Evolutionary conservation across 2,329 filamentous ascomycete genomes (phyloP).

Genomic region (Davidsoniella australis): DNA sequence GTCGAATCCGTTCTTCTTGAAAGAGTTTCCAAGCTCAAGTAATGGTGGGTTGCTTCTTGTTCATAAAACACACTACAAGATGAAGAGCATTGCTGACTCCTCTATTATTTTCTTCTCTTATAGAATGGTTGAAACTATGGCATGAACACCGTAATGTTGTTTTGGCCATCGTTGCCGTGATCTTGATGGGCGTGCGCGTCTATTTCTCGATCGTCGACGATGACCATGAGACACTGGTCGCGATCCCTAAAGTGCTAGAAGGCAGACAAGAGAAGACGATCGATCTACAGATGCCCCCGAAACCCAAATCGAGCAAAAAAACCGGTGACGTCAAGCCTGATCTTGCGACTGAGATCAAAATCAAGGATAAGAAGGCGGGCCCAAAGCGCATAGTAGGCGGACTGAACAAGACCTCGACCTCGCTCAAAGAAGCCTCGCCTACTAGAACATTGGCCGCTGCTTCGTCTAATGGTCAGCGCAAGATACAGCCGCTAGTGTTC

Average conservation of each 20-base stretch:
- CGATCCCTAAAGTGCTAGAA: constrained; percentile 22
- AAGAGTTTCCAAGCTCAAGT: not conserved
- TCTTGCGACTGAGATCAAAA: not conserved
- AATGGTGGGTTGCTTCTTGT: not conserved
- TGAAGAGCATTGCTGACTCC: too few species aligned
- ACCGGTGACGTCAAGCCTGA: not conserved
- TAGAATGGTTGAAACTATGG: constrained; percentile 28
- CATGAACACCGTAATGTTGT: constrained; percentile 29
- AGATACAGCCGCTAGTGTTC: constrained; percentile 63
- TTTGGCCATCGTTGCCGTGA: constrained; percentile 23
- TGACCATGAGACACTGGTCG: constrained; percentile 21
- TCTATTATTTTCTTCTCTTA: not conserved
- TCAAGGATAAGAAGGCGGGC: constrained; percentile 13
- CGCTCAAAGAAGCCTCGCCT: constrained; percentile 13
- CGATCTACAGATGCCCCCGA: not conserved
- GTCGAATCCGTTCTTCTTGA: constrained; percentile 3
- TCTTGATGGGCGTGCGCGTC: constrained; percentile 24
- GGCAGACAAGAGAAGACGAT: constrained; percentile 13
- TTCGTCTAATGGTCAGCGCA: constrained; percentile 20
- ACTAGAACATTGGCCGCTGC: constrained; percentile 12
- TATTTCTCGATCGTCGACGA: constrained; percentile 24
- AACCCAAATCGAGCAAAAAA: constrained; percentile 7
- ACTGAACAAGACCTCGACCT: constrained; percentile 19
- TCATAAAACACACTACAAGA: too few species aligned
- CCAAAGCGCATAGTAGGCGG: constrained; percentile 34